Evolutionary conservation across 495 filamentous ascomycete species (phyloP).

Genomic region (Neurospora sp.): DNA sequence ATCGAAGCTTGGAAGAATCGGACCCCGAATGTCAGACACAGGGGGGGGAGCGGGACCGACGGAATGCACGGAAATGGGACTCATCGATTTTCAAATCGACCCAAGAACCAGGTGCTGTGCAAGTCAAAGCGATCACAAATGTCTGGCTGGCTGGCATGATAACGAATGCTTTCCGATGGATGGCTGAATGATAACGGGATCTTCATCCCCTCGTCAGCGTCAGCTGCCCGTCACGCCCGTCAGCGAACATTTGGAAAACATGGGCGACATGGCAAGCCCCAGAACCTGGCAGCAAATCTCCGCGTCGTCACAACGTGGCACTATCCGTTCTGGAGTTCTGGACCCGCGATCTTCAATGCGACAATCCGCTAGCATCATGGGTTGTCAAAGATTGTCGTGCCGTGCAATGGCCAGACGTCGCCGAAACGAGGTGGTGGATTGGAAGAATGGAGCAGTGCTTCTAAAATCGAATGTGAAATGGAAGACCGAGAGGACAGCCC

Average conservation of each 20-base stretch:
- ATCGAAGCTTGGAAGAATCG: not conserved
- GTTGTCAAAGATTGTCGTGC: not conserved
- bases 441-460: not conserved
- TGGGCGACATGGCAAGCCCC: not conserved
- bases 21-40: not conserved
- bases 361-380: not conserved
- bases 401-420: not conserved
- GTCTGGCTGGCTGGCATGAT: not conserved
- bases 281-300: not conserved
- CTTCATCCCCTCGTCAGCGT: not conserved
- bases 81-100: not conserved
- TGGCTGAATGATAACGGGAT: not conserved
- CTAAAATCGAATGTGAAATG: not conserved
- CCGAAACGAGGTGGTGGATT: not conserved
- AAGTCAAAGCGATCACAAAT: not conserved
- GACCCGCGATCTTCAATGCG: not conserved
- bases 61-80: not conserved
- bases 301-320: not conserved
- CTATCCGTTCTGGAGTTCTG: not conserved
- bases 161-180: not conserved
- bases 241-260: not conserved
- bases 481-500: not conserved
- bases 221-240: not conserved
- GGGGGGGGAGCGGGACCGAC: not conserved
- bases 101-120: not conserved